Evolutionary conservation across 1,139 yeast genomes (phyloP).

Genomic region (Yamadazyma blattariae): DNA sequence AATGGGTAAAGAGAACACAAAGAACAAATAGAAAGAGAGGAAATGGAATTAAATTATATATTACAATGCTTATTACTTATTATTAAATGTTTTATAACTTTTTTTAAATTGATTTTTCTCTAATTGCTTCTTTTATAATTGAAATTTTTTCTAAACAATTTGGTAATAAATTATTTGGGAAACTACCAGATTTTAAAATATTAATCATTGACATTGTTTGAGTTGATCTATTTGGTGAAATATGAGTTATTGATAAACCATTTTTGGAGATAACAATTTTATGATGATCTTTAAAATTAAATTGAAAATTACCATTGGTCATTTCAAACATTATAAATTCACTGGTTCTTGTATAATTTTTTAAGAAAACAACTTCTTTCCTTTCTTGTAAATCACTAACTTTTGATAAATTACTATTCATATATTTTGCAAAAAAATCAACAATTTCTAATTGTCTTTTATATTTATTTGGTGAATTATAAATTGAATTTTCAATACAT

Average conservation of each 20-base stretch:
- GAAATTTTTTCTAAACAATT: constrained; percentile 47
- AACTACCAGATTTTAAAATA: constrained; percentile 59
- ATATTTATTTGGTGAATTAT: constrained; percentile 58
- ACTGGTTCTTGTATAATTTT: constrained; percentile 77
- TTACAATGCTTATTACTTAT: constrained; percentile 4
- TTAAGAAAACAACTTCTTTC: constrained; percentile 67
- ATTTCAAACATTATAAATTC: constrained; percentile 88
- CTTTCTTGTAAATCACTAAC: constrained; percentile 60
- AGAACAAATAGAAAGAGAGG: not conserved
- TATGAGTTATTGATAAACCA: constrained; percentile 76
- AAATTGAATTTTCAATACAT: constrained; percentile 57
- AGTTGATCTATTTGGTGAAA: constrained; percentile 73
- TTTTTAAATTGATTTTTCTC: constrained; percentile 41
- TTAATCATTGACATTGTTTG: constrained; percentile 66
- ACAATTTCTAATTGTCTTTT: constrained; percentile 77
- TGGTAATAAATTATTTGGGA: constrained; percentile 51
- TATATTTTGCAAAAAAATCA: constrained; percentile 78
- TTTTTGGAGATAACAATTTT: constrained; percentile 76
- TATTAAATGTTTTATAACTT: too few relatives aligned
- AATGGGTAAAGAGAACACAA: too few relatives aligned
- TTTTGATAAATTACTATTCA: constrained; percentile 77
- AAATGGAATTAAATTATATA: constrained; percentile 1
- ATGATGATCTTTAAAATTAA: constrained; percentile 93
- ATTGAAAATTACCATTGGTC: constrained; percentile 90
- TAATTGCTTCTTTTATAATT: constrained; percentile 39